Conservation (phyloP, 140 eudicot genomes). For the Erigeron philadelphicus region DNA sequence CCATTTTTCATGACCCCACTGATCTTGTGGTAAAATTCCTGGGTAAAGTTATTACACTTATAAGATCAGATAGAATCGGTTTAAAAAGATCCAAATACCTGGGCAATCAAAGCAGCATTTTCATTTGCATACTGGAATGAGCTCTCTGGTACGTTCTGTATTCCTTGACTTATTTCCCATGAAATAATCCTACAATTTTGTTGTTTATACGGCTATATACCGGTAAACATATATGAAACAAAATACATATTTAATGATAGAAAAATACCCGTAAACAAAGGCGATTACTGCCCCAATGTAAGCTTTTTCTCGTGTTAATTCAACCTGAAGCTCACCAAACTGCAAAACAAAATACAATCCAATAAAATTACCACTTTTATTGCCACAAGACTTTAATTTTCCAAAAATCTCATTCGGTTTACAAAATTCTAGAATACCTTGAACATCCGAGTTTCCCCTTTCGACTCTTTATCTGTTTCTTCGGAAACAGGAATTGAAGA, state of each 20-base stretch:
- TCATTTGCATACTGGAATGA: conserved; percentile 85
- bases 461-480: conserved; percentile 40
- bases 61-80: too few species aligned
- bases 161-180: conserved; percentile 82
- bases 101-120: conserved; percentile 66
- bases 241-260: neutral
- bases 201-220: conserved; percentile 8
- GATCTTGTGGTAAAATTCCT: too few species aligned
- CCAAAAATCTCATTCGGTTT: neutral
- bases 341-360: conserved; percentile 25
- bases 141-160: conserved; percentile 75
- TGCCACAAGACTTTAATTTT: neutral
- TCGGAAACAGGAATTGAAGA: conserved; percentile 44
- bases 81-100: conserved; percentile 44
- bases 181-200: conserved; percentile 56
- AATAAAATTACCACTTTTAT: neutral
- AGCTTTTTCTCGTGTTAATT: conserved; percentile 71
- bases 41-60: too few species aligned
- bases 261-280: conserved; percentile 58
- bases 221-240: neutral
- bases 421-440: conserved; percentile 43
- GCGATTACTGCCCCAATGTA: conserved; percentile 74
- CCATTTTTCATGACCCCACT: too few species aligned
- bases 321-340: conserved; percentile 97
- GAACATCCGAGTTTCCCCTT: conserved; percentile 60